Evolutionary conservation across 106 monocot species (phyloP), one percentile per base, ranked within the genome.

Genomic region (Apostasia ramifera): DNA sequence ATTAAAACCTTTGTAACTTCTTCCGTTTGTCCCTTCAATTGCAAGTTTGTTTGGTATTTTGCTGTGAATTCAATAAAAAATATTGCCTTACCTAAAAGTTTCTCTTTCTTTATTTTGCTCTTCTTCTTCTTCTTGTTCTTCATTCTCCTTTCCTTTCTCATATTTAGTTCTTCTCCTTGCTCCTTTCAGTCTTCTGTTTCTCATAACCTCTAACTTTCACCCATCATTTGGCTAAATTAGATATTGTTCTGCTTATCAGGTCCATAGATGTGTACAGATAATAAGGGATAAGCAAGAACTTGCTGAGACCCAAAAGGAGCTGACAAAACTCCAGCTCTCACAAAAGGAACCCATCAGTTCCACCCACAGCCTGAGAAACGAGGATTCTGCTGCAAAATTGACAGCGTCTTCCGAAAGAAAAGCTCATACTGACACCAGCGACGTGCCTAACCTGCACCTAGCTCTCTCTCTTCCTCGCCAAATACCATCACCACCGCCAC

Each of bases 181-280:
- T 26, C 26, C 26, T 26, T 26, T 26, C 26, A 26, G 26, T 0
- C 26, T 26, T 68, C 43, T 13, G 13, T 2, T 54, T 38, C 7
- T 54, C 42, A 55, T 41, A 5, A n/a, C 8, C 15, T 4, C 13
- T 47, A 47, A 47, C 26, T 0, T 40, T 39, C 6, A 6, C 59
- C 37, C 9, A n/a, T 59, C 59, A 39, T 40, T 59, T 40, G 40
- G 11, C 59, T 39, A 40, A 40, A 8, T 6, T 59, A 40, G 44
- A 64, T 55, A 45, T 8, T 62, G 67, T 10, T 61, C 59, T 60
- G 43, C 52, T 26, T 44, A 40, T 6, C 76, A 97, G 97, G 82
- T 97, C n/a, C 89, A 97, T 77, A 86, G 92, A 68, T 92, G 89
- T 54, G 79, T 97, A 41, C 97, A 97, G 68, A 90, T 97, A 63